These are phyloP conservation scores for Coniochaeta sp. DNA, from an alignment of 2,329 filamentous ascomycete species.

Conservation along the genomic window DNA sequence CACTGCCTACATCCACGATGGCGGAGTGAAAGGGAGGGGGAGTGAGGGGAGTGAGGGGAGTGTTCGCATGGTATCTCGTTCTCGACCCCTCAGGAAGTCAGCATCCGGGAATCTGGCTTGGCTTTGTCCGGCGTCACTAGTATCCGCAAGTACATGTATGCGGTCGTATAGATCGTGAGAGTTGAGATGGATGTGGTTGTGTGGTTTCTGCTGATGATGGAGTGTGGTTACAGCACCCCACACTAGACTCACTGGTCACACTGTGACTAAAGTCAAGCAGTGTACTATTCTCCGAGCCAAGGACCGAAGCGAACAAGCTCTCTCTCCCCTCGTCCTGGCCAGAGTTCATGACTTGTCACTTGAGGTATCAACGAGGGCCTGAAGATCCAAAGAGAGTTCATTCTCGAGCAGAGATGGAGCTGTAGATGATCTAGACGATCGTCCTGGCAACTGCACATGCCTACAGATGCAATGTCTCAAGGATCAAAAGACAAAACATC, in stretches of 20 bases:
- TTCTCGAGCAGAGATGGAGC: background rate
- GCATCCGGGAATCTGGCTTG: background rate
- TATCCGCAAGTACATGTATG: background rate
- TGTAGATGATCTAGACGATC: background rate
- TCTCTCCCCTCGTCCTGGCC: too few species aligned
- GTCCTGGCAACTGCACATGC: background rate
- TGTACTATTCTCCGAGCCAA: background rate
- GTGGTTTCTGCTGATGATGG: background rate
- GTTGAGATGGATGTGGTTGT: background rate
- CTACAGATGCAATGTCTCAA: background rate
- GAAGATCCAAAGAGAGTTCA: too few species aligned
- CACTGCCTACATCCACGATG: background rate
- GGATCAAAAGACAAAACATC: background rate
- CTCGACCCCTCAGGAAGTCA: background rate
- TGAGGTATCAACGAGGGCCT: background rate
- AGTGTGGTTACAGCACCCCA: background rate
- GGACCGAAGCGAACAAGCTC: background rate
- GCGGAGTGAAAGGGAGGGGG: too few species aligned
- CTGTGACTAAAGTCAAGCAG: background rate
- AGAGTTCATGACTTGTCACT: background rate
- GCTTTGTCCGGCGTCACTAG: background rate
- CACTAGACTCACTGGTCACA: too few species aligned
- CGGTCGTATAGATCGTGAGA: background rate
- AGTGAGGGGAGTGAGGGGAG: background rate
- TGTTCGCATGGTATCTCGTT: background rate